Evolutionary conservation across 495 filamentous ascomycete genomes (phyloP).

Genomic region (Cercophora newfieldiana): DNA sequence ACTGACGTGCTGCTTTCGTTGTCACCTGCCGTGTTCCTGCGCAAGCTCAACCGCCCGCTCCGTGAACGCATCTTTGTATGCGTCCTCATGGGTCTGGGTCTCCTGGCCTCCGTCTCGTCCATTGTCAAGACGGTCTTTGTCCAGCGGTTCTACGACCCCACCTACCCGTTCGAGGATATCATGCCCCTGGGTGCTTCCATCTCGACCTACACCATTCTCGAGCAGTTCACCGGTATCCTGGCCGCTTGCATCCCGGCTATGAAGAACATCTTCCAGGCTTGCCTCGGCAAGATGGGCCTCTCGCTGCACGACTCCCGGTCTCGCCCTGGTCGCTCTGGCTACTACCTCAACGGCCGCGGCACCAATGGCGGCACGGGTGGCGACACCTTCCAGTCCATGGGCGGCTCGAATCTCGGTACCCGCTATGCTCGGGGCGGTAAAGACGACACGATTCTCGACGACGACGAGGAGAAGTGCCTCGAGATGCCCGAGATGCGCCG

Average conservation of each 20-base stretch:
- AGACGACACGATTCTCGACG: slow-evolving; percentile 14
- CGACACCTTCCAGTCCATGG: background rate
- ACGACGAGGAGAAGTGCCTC: slow-evolving; percentile 28
- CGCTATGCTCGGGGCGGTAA: background rate
- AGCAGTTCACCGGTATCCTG: slow-evolving; percentile 28
- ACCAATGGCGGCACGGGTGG: background rate
- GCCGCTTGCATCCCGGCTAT: slow-evolving; percentile 28
- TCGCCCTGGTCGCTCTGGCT: slow-evolving; percentile 12
- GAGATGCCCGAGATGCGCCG: slow-evolving; percentile 24
- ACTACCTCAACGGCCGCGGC: slow-evolving; percentile 8
- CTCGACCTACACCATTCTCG: slow-evolving; percentile 28
- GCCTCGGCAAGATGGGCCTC: slow-evolving; percentile 12
- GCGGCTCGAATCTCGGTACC: background rate
- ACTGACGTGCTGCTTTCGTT: slow-evolving; percentile 31
- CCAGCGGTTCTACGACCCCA: slow-evolving; percentile 22
- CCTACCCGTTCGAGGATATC: slow-evolving; percentile 6
- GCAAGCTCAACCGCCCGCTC: slow-evolving; percentile 32
- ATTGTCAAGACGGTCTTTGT: slow-evolving; percentile 30
- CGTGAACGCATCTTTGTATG: slow-evolving; percentile 33
- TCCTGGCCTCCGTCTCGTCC: slow-evolving; percentile 25
- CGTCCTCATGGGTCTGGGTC: slow-evolving; percentile 31
- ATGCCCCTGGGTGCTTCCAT: slow-evolving; percentile 26
- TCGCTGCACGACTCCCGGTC: slow-evolving; percentile 21
- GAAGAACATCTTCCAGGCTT: slow-evolving; percentile 7
- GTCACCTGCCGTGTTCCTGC: slow-evolving; percentile 26